These are phyloP conservation scores for Debaryomyces coudertii DNA, from an alignment of 1,139 yeast species.

Conservation along the genomic window DNA sequence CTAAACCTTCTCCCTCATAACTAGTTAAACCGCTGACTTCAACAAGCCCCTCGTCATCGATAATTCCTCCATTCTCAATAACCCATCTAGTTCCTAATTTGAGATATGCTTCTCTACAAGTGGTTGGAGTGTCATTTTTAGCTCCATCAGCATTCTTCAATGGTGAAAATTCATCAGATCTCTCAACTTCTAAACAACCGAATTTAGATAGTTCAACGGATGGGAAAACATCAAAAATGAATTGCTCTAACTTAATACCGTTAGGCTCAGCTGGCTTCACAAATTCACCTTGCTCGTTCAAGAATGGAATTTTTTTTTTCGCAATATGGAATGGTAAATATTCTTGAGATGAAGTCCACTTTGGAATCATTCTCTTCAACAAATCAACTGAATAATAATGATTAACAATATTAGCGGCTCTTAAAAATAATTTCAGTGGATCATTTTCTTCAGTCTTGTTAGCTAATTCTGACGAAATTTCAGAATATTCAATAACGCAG, in stretches of 20 bases:
- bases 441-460: slow-evolving; percentile 56
- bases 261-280: slow-evolving; percentile 73
- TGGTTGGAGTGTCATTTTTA: slow-evolving; percentile 78
- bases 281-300: slow-evolving; percentile 52
- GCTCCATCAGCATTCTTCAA: slow-evolving; percentile 90
- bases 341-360: slow-evolving; percentile 70
- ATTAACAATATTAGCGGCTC: slow-evolving; percentile 97
- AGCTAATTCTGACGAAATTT: slow-evolving; percentile 76
- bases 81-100: slow-evolving; percentile 80
- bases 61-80: slow-evolving; percentile 62
- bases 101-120: slow-evolving; percentile 71
- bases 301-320: slow-evolving; percentile 77
- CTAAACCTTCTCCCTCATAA: slow-evolving; percentile 85
- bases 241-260: slow-evolving; percentile 94
- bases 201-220: slow-evolving; percentile 71
- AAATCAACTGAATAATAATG: slow-evolving; percentile 89
- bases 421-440: slow-evolving; percentile 60
- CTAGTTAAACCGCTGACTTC: slow-evolving; percentile 79
- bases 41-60: slow-evolving; percentile 57
- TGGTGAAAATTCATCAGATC: slow-evolving; percentile 88
- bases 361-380: slow-evolving; percentile 58
- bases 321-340: slow-evolving; percentile 92
- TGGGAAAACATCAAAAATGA: slow-evolving; percentile 95
- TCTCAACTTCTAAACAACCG: slow-evolving; percentile 90
- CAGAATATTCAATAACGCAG: slow-evolving; percentile 94